Conservation (phyloP, 345 rosid species). For the Populus deltoides region DNA sequence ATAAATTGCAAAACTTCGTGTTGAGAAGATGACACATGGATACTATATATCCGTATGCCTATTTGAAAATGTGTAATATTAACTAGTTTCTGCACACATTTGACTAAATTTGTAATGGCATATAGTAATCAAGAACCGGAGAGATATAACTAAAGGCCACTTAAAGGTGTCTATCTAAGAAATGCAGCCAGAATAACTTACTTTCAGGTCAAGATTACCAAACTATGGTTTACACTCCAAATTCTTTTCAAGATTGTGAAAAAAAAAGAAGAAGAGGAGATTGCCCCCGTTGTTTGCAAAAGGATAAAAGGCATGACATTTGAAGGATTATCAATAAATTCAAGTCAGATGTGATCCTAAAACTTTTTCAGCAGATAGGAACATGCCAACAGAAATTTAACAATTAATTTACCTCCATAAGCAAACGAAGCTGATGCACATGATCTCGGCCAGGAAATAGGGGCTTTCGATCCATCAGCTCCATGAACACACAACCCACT, state of each 20-base stretch:
- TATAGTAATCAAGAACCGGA: neutral
- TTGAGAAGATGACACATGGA: neutral
- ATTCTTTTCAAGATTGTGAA: neutral
- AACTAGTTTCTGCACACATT: neutral
- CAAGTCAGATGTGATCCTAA: neutral
- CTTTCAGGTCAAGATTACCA: neutral
- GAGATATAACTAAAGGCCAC: neutral
- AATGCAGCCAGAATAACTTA: neutral
- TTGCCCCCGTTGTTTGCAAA: neutral
- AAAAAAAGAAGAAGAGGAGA: neutral
- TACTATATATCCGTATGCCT: neutral
- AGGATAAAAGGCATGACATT: neutral
- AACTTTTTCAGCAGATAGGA: neutral
- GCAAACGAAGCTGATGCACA: slow-evolving; percentile 79
- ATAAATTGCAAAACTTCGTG: slow-evolving; percentile 6
- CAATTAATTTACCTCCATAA: slow-evolving; percentile 61
- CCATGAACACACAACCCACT: slow-evolving; percentile 93
- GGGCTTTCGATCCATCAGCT: slow-evolving; percentile 72
- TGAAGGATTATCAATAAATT: neutral
- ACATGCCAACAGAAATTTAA: neutral
- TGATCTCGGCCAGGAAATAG: slow-evolving; percentile 86
- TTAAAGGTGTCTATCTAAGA: neutral
- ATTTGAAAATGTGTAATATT: neutral
- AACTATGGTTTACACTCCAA: neutral
- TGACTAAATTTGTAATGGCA: neutral